Base-by-base conservation (phyloP, 805 yeast genomes). In the Pichia gijzeniarum region DNA sequence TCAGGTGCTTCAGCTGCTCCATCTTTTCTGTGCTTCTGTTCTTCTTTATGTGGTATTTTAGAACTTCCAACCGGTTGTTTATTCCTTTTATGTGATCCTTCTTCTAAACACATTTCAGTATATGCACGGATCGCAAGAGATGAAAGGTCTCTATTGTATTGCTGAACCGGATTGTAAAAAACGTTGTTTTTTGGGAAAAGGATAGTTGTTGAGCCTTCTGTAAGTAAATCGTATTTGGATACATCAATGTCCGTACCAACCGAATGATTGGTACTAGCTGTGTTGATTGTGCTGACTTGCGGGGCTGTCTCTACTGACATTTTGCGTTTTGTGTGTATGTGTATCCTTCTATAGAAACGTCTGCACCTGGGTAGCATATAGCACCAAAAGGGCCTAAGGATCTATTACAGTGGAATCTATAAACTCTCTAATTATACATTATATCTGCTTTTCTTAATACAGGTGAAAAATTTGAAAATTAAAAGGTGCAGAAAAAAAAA, bases 151-250 rank as follows among this genome's bases (percentile, higher is more conserved):
- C 99, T 76, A 64, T 93, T 93, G 67, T 89, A 93, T 65, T 91
- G 98, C 66, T 93, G 99, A 45, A 93, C 85, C 9, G 95, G 97
- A 61, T 93, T 93, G 66, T 93, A 93, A 60, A 93, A 93, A 10
- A 93, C 99, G 53, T 85, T 89, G 40, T 80, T 80, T 56, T 85
- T 82, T 4, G 95, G 91, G 50, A 84, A 85, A 28, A 90, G 69
- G 37, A 93, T 80, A 20, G 81, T 76, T 13, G 98, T 97, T 45
- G 74, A 69, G 2, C 99, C 99, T 63, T 93, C 99, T 38, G 60
- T 68, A 22, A 73, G 65, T 6, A 58, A 52, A 40, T 63, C 61
- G 42, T 53, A 63, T 37, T 59, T 54, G 12, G 58, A 48, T 2
- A 52, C 45, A 37, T 59, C 61, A 14, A 51, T 47, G 38, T 45